Base-by-base conservation (phyloP, 495 filamentous ascomycete genomes). In the Hyaloscypha finlandica region DNA sequence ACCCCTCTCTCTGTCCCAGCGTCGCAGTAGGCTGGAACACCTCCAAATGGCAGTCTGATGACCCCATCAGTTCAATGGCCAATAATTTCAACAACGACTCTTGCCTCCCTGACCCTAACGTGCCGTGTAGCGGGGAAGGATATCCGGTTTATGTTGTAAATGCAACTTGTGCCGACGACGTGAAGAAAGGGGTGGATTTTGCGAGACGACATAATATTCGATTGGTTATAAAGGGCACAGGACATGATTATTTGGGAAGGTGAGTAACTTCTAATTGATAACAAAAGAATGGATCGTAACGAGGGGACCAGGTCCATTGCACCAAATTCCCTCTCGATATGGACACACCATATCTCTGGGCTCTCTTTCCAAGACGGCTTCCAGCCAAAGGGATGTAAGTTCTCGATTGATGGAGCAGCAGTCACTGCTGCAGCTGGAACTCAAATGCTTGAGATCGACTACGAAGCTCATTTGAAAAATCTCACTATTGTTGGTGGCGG, bases 221-320 rank as follows among this genome's bases (percentile, higher is more conserved):
- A 30, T 69, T 91, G 11, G 75, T 89, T 39, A 78, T 92, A 52
- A 86, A 87, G 55, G 88, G 85, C 62, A 86, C 85, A 1, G 89
- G 89, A 4, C 87, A 88, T 74, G 86, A 86, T 64, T 81, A 81
- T 71, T 74, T 83, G 32, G 86, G 86, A 64, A 69, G 70, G 25
- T 25, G 25, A 25, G 25, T 2, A 25, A 25, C 25, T 25, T 25
- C 25, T 2, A 25, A 25, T 25, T 25, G 25, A 25, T 25, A 25
- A 25, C 25, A 25, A 25, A 2, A 25, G 25, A 25, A 2, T 25
- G 25, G 25, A 25, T 25, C 25, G 25, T 25, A 25, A 25, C 2
- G 25, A 25, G 2, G 25, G 25, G 1, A 25, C 2, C 25, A 25
- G 25, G 61, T 70, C 67, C 14, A 29, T 55, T 19, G 80, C 79